Base-by-base conservation (phyloP, 2,329 filamentous ascomycete species). In the Apiospora koreana region DNA sequence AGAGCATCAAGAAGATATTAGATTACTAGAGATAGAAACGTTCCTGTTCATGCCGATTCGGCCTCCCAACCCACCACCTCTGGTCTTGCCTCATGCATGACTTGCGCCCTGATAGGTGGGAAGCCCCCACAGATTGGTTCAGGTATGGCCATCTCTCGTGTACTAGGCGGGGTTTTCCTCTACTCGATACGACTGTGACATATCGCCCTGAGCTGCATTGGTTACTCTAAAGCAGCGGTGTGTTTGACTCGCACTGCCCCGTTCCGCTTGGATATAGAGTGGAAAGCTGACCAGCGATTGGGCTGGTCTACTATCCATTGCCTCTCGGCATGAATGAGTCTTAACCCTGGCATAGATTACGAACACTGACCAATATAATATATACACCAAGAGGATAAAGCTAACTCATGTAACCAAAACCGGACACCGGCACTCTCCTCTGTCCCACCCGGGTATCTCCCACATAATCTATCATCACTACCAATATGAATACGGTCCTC, bases 1-100 rank as follows among this genome's bases (percentile, higher is more conserved):
- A 93, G 75, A 88, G 87, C 23, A 91, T 94, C 74, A 92, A 91
- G 80, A 88, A 86, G 75, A 86, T 89, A 1, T 77, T 93, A 68
- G 84, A 91, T 21, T 94, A 92, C 78, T 94, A 81, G 70, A 72
- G 14, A 66, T 42, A 41, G 35, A 65, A 65, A 43, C 14, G 14
- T 42, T 54, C 21, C 18, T 21, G 21, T 35, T 8, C 50, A 31
- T 31, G 7, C 6, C 28, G 8, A 7, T 21, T 35, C 25, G 8
- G 5, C 16, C 16, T 31, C 16, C 7, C 6, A n/a, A n/a, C n/a
- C n/a, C n/a, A n/a, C n/a, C n/a, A n/a, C n/a, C n/a, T n/a, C n/a
- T n/a, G n/a, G n/a, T n/a, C n/a, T n/a, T n/a, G n/a, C n/a, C n/a
- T n/a, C n/a, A n/a, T 43, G 41, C 41, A 43, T 43, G 12, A 18